Base-by-base conservation (phyloP, 169 alveolate species). In the Toxoplasma gondii region DNA sequence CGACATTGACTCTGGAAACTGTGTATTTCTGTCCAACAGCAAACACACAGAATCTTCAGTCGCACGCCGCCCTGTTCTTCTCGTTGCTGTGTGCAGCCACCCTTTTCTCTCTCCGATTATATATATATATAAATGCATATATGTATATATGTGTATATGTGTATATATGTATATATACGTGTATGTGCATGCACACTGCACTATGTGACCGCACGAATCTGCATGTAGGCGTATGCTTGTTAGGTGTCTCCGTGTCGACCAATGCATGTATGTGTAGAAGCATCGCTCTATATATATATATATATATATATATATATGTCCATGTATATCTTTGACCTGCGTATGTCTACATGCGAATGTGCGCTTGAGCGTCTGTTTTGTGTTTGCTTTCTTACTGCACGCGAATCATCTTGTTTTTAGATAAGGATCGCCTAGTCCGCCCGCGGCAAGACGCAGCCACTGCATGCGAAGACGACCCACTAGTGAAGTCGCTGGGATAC, bases 401-500 rank as follows among this genome's bases (percentile, higher is more conserved):
- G 2, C 43, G 31, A 44, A 12, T 17, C 44, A 19, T n/a, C n/a
- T 4, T n/a, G 16, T 31, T n/a, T n/a, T 74, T 24, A 43, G 67
- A 82, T 39, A 34, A 64, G 41, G 53, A 38, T 82, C 90, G 53
- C 34, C 41, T 82, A 7, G 44, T 78, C n/a, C 39, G 86, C 12
- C 44, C 44, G 16, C 9, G 19, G 1, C 45, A 22, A 12, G 58
- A 16, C 54, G 43, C 69, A 1, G 67, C 94, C 22, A 54, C 67
- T 7, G 70, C 94, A 19, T 96, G 97, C 93, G 96, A 94, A 78
- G 97, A 96, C 88, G 94, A 94, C 88, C 96, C 97, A 9, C 45
- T 88, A 49, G 97, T 96, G 91, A 53, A 95, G 58, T 97, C 93
- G 54, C 90, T 95, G 94, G 97, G 97, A 44, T 96, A 94, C 93